Evolutionary conservation across 2,329 filamentous ascomycete genomes (phyloP), one percentile per base, ranked within the genome.

Genomic region (Botrytis pseudocinerea): DNA sequence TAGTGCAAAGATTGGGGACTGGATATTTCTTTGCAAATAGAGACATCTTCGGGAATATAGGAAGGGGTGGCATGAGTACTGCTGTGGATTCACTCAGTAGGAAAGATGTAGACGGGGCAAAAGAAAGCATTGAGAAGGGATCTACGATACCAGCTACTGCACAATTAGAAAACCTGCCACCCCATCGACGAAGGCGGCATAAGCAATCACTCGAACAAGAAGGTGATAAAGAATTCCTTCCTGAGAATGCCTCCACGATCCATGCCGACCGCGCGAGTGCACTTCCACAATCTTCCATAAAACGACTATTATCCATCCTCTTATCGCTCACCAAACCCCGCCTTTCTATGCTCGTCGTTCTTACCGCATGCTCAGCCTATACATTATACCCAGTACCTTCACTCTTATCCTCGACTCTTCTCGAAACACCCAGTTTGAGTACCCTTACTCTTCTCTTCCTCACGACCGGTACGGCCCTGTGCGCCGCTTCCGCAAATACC

Each of bases 301-400:
- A 88, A 38, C 93, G 94, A 73, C 87, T 89, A 72, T 81, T 96
- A 76, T 93, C 94, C 35, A 91, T 93, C 44, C 94, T 94, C 79
- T 91, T 99, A 76, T 93, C 96, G 40, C 90, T 99, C 77, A 92
- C 95, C n/a, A 99, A 99, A 82, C 96, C 96, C 5, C 94, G 95
- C 70, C 90, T 99, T 66, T 95, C 94, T 12, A 92, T 97, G 78
- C 90, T 99, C 64, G 92, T 99, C 75, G 92, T 97, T 46, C 90
- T 99, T 65, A 94, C 94, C 0, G 93, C 95, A 42, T 97, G 96
- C 82, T 92, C 93, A 3, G 89, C 95, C 4, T 99, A 98, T 82
- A 93, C 94, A 25, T 86, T 99, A 72, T 99, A 98, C 82, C 96
- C 96, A 0, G 93, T 97, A 2, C 95, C 95, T 2, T 91, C 93